Evolutionary conservation across 169 alveolate species (phyloP).

Genomic region (Plasmodium sp.): DNA sequence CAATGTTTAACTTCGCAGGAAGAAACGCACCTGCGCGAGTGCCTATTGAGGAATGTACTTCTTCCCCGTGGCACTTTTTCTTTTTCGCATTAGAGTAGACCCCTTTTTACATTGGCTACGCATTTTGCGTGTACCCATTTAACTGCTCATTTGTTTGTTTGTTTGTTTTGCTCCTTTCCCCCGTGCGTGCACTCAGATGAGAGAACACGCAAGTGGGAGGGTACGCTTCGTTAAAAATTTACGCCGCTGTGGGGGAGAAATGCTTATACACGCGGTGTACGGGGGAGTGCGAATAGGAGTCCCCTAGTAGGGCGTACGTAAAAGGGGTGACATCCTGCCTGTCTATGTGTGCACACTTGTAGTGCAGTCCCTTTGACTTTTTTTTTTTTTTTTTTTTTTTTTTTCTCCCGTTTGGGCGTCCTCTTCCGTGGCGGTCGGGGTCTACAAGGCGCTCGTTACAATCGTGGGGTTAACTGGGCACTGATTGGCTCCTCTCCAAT

Average conservation of each 20-base stretch:
- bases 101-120: not conserved
- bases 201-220: not conserved
- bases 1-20: not conserved
- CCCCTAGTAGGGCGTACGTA: not conserved
- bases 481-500: not conserved
- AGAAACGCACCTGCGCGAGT: not conserved
- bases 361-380: not conserved
- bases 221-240: not conserved
- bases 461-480: not conserved
- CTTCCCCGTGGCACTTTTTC: not conserved
- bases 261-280: not conserved
- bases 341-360: not conserved
- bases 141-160: not conserved
- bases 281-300: not conserved
- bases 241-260: not conserved
- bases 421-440: not conserved
- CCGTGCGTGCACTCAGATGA: not conserved
- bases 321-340: not conserved
- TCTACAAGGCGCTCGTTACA: not conserved
- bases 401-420: not conserved
- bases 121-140: not conserved
- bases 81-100: not conserved
- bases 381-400: not conserved
- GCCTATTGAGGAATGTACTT: not conserved
- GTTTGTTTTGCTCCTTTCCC: not conserved